Evolutionary conservation across 768 basidiomycete genomes (phyloP), one percentile per base, ranked within the genome.

Genomic region (Lanmaoa rubissima): DNA sequence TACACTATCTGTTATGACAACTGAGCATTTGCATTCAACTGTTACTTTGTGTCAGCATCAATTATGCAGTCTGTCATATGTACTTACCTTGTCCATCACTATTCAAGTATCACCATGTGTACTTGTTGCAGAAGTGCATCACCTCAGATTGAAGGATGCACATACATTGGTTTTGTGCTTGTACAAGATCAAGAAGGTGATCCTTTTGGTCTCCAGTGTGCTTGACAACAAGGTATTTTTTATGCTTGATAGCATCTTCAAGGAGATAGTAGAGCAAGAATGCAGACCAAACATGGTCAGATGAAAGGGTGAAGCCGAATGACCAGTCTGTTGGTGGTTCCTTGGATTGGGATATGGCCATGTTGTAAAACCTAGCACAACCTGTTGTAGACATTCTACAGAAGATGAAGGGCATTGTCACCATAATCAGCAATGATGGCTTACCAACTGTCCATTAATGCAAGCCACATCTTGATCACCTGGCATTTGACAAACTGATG

Each of bases 51-150:
- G n/a, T 26, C 26, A 3, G 26, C 26, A 26, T 26, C 4, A n/a
- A n/a, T n/a, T n/a, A n/a, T n/a, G n/a, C n/a, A n/a, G n/a, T n/a
- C n/a, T n/a, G n/a, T n/a, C n/a, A n/a, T n/a, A n/a, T n/a, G n/a
- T n/a, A n/a, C 44, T n/a, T n/a, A 40, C 49, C 4, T 45, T 9
- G 24, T 6, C 50, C 51, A 38, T 53, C 14, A 3, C 1, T 0
- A 40, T 13, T 8, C 1, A 8, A 13, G 8, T 17, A 61, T 49
- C 53, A 54, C 0, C 2, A 11, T 1, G 49, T 61, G 3, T 52
- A 61, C 24, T 31, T 42, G 10, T 60, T 34, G 7, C 60, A 61
- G 8, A 50, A 61, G 2, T 61, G 58, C 0, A n/a, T 55, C 1
- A 60, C 1, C 16, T 59, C 43, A 0, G 28, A 47, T 1, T 60